Base-by-base conservation (phyloP, 257 asterid genomes). In the Solanum sparsipilum region DNA sequence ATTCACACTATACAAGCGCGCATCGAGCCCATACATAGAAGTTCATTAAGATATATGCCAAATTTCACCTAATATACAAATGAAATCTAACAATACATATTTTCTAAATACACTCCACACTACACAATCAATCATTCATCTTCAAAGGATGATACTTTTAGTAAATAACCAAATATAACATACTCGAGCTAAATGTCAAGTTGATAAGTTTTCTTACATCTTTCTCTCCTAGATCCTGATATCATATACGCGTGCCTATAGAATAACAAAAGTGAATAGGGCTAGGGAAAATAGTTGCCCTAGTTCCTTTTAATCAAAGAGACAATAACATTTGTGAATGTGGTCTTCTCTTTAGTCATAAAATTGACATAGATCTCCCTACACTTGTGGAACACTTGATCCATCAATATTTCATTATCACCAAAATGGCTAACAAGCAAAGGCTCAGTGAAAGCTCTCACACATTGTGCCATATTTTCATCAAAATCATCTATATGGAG, bases 371-470 rank as follows among this genome's bases (percentile, higher is more conserved):
- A 25, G 4, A 88, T 88, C 6, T 86, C 76, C 84, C 20, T 78
- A 63, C 92, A 94, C 63, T 72, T 93, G 0, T 35, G 16, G 65
- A 95, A 94, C 34, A 92, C n/a, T 5, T 60, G 70, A 34, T 93
- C 96, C 1, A 95, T 90, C 58, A 92, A 48, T 2, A 52, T n/a
- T 36, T 20, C 56, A 75, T 20, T 39, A 23, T 87, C 90, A 7
- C 96, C 95, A 58, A 94, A 94, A 87, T 95, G 98, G 25, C 67
- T 88, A 9, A 90, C 87, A 68, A 94, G 68, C 88, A 95, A 67
- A 4, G 98, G 93, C 74, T 95, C 96, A 2, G 91, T 89, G 82
- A 94, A 93, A 3, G 96, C 92, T 87, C 98, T 91, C 90, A 94
- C 90, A 92, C 94, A 92, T 15, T 87, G 86, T 3, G 94, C 86